Conservation (phyloP, 345 rosid genomes). For the Gossypium mustelinum region DNA sequence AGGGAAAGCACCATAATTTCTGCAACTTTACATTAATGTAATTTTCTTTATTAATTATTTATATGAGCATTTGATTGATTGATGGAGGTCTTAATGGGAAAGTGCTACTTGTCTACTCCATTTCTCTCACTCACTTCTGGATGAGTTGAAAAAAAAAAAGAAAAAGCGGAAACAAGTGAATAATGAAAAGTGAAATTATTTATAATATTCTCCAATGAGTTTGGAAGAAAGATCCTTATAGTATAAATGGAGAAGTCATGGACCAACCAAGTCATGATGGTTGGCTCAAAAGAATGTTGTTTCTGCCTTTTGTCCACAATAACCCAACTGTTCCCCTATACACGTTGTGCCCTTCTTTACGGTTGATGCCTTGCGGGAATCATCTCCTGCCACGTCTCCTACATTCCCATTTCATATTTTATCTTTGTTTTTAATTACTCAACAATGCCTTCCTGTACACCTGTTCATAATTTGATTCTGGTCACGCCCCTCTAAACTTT, state of each 20-base stretch:
- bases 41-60: not conserved
- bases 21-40: conserved; percentile 21
- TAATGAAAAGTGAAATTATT: conserved; percentile 4
- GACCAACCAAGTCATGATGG: conserved; percentile 25
- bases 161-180: not conserved
- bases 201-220: conserved; percentile 49
- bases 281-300: conserved; percentile 18
- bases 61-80: conserved; percentile 12
- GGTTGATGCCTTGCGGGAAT: not conserved
- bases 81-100: conserved; percentile 18
- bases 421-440: not conserved
- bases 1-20: conserved; percentile 23
- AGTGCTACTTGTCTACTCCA: conserved; percentile 32
- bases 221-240: conserved; percentile 47
- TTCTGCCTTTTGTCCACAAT: not conserved
- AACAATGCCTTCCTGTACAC: too few relatives aligned
- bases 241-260: conserved; percentile 10
- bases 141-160: not conserved
- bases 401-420: not conserved
- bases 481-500: too few relatives aligned
- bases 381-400: conserved; percentile 1
- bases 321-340: not conserved
- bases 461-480: too few relatives aligned
- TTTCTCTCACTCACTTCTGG: not conserved
- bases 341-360: conserved; percentile 8